Evolutionary conservation across 2,329 filamentous ascomycete genomes (phyloP).

Genomic region (Cryphonectria naterciae): DNA sequence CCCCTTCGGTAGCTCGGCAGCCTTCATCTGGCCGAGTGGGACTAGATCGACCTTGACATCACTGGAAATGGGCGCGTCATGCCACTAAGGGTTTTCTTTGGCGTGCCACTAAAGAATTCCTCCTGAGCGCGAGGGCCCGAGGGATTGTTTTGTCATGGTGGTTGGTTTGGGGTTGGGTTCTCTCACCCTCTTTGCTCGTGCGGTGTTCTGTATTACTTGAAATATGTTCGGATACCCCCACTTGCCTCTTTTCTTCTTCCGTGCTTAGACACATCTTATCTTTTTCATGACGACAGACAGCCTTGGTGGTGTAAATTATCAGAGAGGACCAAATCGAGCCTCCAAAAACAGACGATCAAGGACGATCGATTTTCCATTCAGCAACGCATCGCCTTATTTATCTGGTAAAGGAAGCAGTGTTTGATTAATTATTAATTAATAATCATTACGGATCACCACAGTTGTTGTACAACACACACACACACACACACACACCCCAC

Average conservation of each 20-base stretch:
- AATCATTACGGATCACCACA: no score
- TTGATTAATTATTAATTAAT: no score
- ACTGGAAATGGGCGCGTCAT: background rate
- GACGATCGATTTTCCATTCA: background rate
- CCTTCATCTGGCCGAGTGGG: background rate
- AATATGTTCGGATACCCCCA: background rate
- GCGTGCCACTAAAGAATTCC: background rate
- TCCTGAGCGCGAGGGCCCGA: background rate
- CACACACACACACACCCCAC: background rate
- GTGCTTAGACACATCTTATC: background rate
- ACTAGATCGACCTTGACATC: background rate
- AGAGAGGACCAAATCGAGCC: background rate
- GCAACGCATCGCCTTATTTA: background rate
- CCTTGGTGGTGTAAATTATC: background rate
- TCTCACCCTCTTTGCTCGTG: background rate
- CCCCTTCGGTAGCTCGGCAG: background rate
- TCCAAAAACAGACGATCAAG: background rate
- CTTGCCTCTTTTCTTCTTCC: background rate
- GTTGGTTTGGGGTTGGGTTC: background rate
- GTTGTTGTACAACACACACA: background rate
- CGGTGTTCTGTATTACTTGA: background rate
- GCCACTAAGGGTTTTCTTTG: background rate
- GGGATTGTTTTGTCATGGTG: background rate
- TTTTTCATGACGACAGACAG: background rate
- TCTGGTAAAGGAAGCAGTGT: no score